Conservation (phyloP, 305 asterid genomes). For the Euphrasia arctica region DNA sequence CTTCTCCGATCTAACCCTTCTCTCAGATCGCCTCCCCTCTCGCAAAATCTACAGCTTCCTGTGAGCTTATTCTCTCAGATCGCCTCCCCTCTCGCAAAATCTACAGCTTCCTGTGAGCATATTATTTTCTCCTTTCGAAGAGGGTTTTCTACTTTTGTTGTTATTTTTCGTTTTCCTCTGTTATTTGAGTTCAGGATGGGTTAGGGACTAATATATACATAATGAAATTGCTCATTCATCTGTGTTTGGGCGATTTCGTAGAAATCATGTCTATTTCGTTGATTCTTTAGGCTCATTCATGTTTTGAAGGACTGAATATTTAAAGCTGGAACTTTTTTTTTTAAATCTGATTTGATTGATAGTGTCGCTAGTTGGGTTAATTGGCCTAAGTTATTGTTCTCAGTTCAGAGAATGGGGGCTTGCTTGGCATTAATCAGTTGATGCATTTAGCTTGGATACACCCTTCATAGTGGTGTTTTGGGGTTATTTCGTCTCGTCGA, state of each 20-base stretch:
- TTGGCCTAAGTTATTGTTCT: not conserved
- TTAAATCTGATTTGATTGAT: constrained; percentile 4
- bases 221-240: constrained; percentile 12
- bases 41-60: constrained; percentile 21
- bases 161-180: not conserved
- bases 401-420: not conserved
- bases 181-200: constrained; percentile 8
- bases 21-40: constrained; percentile 34
- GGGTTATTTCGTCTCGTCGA: constrained; percentile 5
- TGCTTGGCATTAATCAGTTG: not conserved
- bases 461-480: not conserved
- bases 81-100: constrained; percentile 27
- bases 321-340: not conserved
- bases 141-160: constrained; percentile 18
- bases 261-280: constrained; percentile 15
- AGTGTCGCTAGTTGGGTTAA: too few relatives aligned
- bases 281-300: constrained; percentile 11
- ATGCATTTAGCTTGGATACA: constrained; percentile 9
- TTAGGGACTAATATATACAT: too few relatives aligned
- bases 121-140: constrained; percentile 18
- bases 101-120: constrained; percentile 28
- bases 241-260: not conserved
- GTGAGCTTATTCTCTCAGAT: constrained; percentile 32
- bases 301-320: not conserved
- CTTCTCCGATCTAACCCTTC: constrained; percentile 34